Evolutionary conservation across 2,329 filamentous ascomycete genomes (phyloP).

Genomic region (Microdochium paspali): DNA sequence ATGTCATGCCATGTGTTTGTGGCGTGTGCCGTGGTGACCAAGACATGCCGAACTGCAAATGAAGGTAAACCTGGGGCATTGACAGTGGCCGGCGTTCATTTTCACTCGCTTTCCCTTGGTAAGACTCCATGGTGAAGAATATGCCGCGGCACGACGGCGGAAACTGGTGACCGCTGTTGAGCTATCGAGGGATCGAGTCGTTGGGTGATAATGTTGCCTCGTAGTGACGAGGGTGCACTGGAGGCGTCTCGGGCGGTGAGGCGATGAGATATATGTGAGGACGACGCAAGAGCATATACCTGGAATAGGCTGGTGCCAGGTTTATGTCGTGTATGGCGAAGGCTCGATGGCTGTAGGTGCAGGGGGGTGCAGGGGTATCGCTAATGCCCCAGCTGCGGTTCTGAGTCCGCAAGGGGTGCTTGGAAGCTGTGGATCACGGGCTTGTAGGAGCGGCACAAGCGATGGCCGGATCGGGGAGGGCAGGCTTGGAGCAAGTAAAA

Average conservation of each 20-base stretch:
- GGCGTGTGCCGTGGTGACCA: conserved; percentile 33
- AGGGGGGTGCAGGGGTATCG: too few species aligned
- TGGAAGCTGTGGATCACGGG: too few species aligned
- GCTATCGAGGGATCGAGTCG: too few species aligned
- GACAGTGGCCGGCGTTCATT: conserved; percentile 15
- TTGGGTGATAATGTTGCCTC: too few species aligned
- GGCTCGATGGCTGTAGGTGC: too few species aligned
- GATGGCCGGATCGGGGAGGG: not conserved
- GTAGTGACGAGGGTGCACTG: too few species aligned
- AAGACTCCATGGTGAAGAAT: not conserved
- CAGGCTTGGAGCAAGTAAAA: not conserved
- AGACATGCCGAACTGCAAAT: conserved; percentile 42
- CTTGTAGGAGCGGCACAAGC: not conserved
- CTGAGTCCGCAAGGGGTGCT: too few species aligned
- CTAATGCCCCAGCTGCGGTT: too few species aligned
- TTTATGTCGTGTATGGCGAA: not conserved
- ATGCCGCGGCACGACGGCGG: not conserved
- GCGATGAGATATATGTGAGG: too few species aligned
- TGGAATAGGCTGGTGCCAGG: not conserved
- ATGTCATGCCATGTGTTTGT: conserved; percentile 34
- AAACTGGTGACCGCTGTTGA: too few species aligned
- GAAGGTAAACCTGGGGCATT: conserved; percentile 36
- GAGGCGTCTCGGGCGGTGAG: too few species aligned
- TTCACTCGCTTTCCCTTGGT: conserved; percentile 3
- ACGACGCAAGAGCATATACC: too few species aligned